Base-by-base conservation (phyloP, 345 rosid species). In the Alliaria petiolata region DNA sequence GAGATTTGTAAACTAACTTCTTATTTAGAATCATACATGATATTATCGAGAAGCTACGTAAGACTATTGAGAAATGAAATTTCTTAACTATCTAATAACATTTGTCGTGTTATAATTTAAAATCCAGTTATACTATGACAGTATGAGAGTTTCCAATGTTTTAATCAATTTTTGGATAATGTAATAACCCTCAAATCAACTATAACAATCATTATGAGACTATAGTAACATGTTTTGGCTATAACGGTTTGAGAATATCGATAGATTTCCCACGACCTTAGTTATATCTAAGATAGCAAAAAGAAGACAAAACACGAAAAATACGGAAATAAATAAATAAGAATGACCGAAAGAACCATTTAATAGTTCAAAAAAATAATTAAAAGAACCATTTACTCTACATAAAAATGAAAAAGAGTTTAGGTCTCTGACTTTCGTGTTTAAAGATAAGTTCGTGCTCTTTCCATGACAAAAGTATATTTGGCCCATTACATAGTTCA, bases 401-500 rank as follows among this genome's bases (percentile, higher is more conserved):
- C 25, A 33, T 3, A 34, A 68, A 58, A 69, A 59, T n/a, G 36
- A 38, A 61, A 59, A 60, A 70, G 60, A 70, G 67, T 17, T 47
- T 4, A 38, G 43, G 25, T 22, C 25, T 22, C 25, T 70, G 74
- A 49, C 61, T 44, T 39, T 39, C 5, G 34, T 50, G 61, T 60
- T 38, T 61, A 61, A 61, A 71, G 75, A 50, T 50, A 61, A 49
- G 13, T 44, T 51, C 53, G 68, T 65, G 44, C 62, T 62, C 76
- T 71, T 71, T 62, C 53, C 44, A 71, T 38, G 76, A 7, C 43
- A 61, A 51, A 71, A 61, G 62, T 42, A 61, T 42, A 8, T 28
- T 33, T 71, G 45, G 69, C 61, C 68, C 53, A 71, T 62, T 62
- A 20, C 69, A 62, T 40, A 40, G 26, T 71, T 71, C 76, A 42